phyloP scores from a whole-genome alignment of 1,139 yeast genomes.

The Lodderomyces metapsilosis region DNA sequence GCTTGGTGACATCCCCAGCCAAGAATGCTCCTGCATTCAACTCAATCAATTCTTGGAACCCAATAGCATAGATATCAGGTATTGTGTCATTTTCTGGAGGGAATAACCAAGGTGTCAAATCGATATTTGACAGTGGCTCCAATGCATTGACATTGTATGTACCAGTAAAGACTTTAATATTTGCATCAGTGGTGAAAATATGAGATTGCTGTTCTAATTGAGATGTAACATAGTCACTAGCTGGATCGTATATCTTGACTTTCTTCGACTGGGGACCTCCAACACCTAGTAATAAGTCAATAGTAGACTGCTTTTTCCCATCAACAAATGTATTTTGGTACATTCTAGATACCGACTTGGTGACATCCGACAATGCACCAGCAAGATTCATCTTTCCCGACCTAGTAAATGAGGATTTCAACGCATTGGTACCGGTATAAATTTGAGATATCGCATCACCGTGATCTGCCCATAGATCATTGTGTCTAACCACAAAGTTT shows the following conservation, averaged over 20 bases:
- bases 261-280: slow-evolving; percentile 63
- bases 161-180: slow-evolving; percentile 71
- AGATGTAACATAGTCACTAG: slow-evolving; percentile 72
- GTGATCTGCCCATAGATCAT: slow-evolving; percentile 93
- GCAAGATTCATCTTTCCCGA: slow-evolving; percentile 96
- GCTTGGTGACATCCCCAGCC: slow-evolving; percentile 64
- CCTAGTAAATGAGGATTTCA: slow-evolving; percentile 90
- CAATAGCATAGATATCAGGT: slow-evolving; percentile 80
- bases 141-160: slow-evolving; percentile 88
- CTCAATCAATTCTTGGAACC: slow-evolving; percentile 91
- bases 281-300: slow-evolving; percentile 83
- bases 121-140: slow-evolving; percentile 47
- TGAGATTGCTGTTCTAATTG: slow-evolving; percentile 50
- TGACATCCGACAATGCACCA: slow-evolving; percentile 93
- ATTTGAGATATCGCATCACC: slow-evolving; percentile 97
- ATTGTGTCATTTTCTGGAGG: slow-evolving; percentile 52
- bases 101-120: slow-evolving; percentile 77
- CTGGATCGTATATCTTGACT: slow-evolving; percentile 83
- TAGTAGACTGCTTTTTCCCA: slow-evolving; percentile 80
- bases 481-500: slow-evolving; percentile 66
- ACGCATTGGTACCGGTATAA: slow-evolving; percentile 95
- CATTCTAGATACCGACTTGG: slow-evolving; percentile 92
- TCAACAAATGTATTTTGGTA: slow-evolving; percentile 96
- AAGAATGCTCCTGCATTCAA: slow-evolving; percentile 81
- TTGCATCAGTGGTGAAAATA: slow-evolving; percentile 60